These are phyloP conservation scores for Phialophora verrucosa DNA, from an alignment of 2,329 filamentous ascomycete genomes.

Conservation along the genomic window DNA sequence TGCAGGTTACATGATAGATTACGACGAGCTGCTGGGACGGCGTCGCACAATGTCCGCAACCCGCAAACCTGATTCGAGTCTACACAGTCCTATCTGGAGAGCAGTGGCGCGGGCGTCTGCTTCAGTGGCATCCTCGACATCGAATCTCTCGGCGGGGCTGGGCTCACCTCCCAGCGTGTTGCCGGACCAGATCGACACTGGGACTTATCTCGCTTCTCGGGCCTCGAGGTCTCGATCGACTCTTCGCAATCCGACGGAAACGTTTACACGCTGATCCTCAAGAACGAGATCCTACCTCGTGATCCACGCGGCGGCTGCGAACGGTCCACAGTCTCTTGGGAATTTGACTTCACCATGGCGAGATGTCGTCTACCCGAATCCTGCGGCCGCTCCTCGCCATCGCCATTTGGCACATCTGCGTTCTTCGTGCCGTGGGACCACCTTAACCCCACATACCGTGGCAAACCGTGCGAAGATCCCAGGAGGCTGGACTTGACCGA, in stretches of 20 bases:
- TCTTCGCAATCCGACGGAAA: constrained; percentile 63
- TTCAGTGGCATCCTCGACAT: constrained; percentile 77
- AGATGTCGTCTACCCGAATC: constrained; percentile 30
- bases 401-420: constrained; percentile 37
- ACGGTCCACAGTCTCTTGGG: constrained; percentile 73
- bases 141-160: constrained; percentile 75
- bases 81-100: constrained; percentile 56
- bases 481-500: constrained; percentile 62
- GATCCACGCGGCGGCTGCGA: constrained; percentile 69
- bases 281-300: constrained; percentile 67
- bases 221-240: constrained; percentile 61
- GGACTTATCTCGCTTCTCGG: constrained; percentile 68
- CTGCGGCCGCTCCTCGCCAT: constrained; percentile 17
- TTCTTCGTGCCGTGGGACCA: constrained; percentile 68
- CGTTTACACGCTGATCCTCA: constrained; percentile 75
- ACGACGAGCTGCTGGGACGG: not conserved
- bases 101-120: constrained; percentile 49
- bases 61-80: not conserved
- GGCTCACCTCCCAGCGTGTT: constrained; percentile 80
- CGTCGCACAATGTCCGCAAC: not conserved
- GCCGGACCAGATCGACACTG: constrained; percentile 61
- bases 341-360: constrained; percentile 65
- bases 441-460: constrained; percentile 75
- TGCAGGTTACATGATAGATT: not conserved
- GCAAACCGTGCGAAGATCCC: constrained; percentile 65